These are phyloP conservation scores for Suillus subluteus DNA, from an alignment of 768 basidiomycete genomes.

Conservation along the genomic window DNA sequence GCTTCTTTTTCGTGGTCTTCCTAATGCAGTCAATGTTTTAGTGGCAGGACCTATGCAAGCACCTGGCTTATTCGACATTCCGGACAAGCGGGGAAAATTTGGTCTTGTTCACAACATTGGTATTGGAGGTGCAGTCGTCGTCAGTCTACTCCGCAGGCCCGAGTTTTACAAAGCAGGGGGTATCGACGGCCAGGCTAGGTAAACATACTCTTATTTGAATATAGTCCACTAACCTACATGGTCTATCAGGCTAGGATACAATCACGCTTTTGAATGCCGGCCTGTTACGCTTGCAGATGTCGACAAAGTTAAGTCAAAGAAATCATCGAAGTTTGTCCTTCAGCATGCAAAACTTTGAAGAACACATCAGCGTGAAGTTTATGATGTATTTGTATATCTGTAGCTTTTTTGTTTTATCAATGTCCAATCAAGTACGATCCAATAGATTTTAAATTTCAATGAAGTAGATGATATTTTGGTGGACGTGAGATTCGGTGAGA, in stretches of 20 bases:
- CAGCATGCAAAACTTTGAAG: conserved; percentile 44
- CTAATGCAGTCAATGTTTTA: conserved; percentile 25
- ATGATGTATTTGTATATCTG: background rate
- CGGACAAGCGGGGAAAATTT: conserved; percentile 74
- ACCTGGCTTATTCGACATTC: conserved; percentile 61
- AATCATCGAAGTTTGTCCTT: conserved; percentile 51
- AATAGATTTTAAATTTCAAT: background rate
- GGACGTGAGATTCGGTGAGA: too few relatives aligned
- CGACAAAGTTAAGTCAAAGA: conserved; percentile 75
- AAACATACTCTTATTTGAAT: background rate
- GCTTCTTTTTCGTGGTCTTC: conserved; percentile 12
- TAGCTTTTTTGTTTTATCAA: background rate
- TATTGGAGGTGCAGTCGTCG: conserved; percentile 79
- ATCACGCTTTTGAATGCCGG: conserved; percentile 72
- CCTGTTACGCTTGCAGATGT: conserved; percentile 66
- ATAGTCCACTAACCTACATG: background rate
- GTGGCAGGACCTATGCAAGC: conserved; percentile 89
- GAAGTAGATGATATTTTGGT: background rate
- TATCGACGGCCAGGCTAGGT: conserved; percentile 69
- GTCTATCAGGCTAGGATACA: conserved; percentile 70
- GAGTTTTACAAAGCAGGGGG: conserved; percentile 76
- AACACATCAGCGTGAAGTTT: background rate
- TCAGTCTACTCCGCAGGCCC: conserved; percentile 74
- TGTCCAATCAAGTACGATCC: background rate
- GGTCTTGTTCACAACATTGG: conserved; percentile 86